phyloP scores from a whole-genome alignment of 176 grass and related monocot genomes.

The Saccharum officinarum region DNA sequence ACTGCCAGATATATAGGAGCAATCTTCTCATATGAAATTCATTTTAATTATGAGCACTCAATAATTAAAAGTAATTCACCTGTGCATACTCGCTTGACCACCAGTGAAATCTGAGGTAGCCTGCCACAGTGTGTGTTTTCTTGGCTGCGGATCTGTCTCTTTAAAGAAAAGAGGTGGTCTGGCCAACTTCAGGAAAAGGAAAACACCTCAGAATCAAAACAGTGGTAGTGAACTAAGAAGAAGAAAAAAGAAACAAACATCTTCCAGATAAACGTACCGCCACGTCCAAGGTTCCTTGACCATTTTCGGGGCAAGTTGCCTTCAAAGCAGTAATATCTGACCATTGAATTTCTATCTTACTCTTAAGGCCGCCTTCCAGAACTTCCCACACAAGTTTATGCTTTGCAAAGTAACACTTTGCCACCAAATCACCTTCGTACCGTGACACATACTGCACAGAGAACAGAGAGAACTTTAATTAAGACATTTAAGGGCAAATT shows the following conservation, averaged over 20 bases:
- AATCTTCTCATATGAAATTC: background rate
- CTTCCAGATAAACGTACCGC: constrained; percentile 44
- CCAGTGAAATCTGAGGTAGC: constrained; percentile 93
- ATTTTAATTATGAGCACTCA: background rate
- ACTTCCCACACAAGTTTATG: constrained; percentile 99
- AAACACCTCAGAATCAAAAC: constrained; percentile 30
- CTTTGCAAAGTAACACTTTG: constrained; percentile 94
- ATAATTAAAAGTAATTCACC: constrained; percentile 49
- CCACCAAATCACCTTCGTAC: constrained; percentile 95
- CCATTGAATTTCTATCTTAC: constrained; percentile 98
- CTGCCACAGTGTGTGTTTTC: constrained; percentile 97
- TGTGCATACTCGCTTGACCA: constrained; percentile 85
- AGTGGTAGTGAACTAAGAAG: background rate
- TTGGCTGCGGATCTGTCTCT: constrained; percentile 98
- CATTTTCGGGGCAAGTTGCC: constrained; percentile 67
- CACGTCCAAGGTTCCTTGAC: constrained; percentile 56
- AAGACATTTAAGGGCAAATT: background rate
- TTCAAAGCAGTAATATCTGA: constrained; percentile 83
- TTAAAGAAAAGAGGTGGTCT: constrained; percentile 92
- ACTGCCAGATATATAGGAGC: background rate
- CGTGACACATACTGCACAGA: constrained; percentile 66
- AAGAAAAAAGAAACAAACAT: background rate
- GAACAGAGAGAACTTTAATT: constrained; percentile 37
- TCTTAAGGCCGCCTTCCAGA: constrained; percentile 90
- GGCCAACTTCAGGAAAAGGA: constrained; percentile 60